Conservation (phyloP, 768 basidiomycete genomes). For the Lentinula boryana region DNA sequence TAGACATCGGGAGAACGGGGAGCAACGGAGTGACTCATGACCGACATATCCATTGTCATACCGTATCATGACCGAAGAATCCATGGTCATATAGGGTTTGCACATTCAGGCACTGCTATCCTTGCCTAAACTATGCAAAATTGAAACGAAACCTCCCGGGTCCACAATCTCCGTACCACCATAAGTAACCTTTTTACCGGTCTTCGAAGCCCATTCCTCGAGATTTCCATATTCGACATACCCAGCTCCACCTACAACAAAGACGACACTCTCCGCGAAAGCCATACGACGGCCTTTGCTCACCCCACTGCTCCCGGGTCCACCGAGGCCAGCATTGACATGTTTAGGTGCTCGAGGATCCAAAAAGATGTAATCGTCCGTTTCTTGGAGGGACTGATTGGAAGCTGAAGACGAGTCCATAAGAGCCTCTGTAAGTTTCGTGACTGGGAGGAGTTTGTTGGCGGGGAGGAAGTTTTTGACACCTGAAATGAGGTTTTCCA, state of each 20-base stretch:
- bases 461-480: slow-evolving; percentile 98
- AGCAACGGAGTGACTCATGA: not conserved
- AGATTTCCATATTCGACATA: slow-evolving; percentile 98
- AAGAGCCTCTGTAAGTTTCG: slow-evolving; percentile 88
- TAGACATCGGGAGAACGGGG: not conserved
- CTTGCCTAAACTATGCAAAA: slow-evolving; percentile 63
- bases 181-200: slow-evolving; percentile 84
- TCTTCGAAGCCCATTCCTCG: slow-evolving; percentile 84
- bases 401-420: slow-evolving; percentile 96
- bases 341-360: slow-evolving; percentile 82
- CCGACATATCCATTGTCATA: not conserved
- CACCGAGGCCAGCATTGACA: slow-evolving; percentile 43
- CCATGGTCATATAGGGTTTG: not conserved
- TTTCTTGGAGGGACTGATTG: slow-evolving; percentile 91
- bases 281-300: slow-evolving; percentile 58
- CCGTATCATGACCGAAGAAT: not conserved
- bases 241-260: slow-evolving; percentile 93
- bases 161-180: slow-evolving; percentile 95
- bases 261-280: slow-evolving; percentile 85
- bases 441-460: slow-evolving; percentile 88
- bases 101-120: slow-evolving; percentile 12
- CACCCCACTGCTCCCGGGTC: slow-evolving; percentile 34
- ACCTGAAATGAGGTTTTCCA: slow-evolving; percentile 94
- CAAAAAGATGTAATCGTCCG: slow-evolving; percentile 92
- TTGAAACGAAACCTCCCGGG: slow-evolving; percentile 76